Conservation (phyloP, 441 rosid species). For the Flueggea neowawraea region DNA sequence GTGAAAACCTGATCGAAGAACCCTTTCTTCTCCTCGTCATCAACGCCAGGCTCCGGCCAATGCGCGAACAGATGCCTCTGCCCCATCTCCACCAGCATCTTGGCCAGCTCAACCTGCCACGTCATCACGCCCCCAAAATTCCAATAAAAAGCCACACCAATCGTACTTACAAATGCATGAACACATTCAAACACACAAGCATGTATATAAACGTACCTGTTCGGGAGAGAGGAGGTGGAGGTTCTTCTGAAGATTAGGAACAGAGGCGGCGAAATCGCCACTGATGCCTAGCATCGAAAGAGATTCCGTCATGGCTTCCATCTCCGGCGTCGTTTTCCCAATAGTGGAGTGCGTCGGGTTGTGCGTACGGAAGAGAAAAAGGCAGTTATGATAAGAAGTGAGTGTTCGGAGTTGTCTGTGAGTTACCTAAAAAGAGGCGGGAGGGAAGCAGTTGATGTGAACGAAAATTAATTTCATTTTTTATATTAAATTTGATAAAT, state of each 20-base stretch:
- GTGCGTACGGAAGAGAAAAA: neutral
- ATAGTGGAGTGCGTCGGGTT: too few relatives aligned
- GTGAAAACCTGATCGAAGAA: conserved; percentile 68
- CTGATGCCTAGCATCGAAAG: conserved; percentile 34
- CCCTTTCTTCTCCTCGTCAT: conserved; percentile 54
- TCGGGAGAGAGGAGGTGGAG: conserved; percentile 55
- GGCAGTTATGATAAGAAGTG: neutral
- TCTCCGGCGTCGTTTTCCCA: neutral
- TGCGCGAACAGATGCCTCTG: conserved; percentile 75
- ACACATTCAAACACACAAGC: neutral
- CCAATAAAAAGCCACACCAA: neutral
- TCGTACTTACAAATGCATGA: neutral
- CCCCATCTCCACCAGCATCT: conserved; percentile 62
- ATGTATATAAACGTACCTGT: conserved; percentile 33
- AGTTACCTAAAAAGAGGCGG: neutral
- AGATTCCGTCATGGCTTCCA: conserved; percentile 30
- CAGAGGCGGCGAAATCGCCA: conserved; percentile 42
- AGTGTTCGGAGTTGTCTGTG: neutral
- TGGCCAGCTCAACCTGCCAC: conserved; percentile 74
- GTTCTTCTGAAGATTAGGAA: conserved; percentile 58
- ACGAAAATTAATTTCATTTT: too few relatives aligned
- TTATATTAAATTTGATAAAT: too few relatives aligned
- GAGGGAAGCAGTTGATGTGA: neutral
- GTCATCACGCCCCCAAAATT: neutral
- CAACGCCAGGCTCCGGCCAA: conserved; percentile 78